Evolutionary conservation across 768 basidiomycete genomes (phyloP), one percentile per base, ranked within the genome.

Genomic region (Hydnomerulius pinastri): DNA sequence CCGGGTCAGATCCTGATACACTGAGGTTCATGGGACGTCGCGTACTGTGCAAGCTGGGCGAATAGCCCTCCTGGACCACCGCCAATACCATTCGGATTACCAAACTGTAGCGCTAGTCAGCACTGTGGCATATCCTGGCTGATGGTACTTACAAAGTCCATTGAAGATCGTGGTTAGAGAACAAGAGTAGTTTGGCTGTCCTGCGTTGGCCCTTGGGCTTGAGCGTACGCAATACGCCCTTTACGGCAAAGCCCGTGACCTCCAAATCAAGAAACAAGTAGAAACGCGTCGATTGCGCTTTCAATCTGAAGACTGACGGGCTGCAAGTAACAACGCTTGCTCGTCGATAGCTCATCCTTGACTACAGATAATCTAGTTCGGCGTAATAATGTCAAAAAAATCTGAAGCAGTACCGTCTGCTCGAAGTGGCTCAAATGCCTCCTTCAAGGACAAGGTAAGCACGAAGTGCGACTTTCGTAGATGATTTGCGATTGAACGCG

Each of bases 361-460:
- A 45, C 45, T 28, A 33, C 30, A 24, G 54, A 58, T 58, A n/a
- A 24, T 48, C 41, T 51, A 47, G 41, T 29, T 6, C 24, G 49
- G 7, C 38, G 46, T 24, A 39, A 46, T 18, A 56, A 73, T 71
- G 70, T 50, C 68, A 5, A 47, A 70, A 39, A 70, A 66, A 57
- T 2, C 46, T 41, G 44, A 42, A 58, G 67, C 58, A 63, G 73
- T 43, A 65, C 67, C 45, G 18, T 46, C 64, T 2, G 1, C 44
- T 40, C 54, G 58, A 9, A 76, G 77, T 33, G 85, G 85, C 43
- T 71, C 86, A 24, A 89, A 87, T 79, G 79, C 85, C 30, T 77
- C 87, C 3, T 93, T 93, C 71, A 90, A 92, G 70, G 91, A 93
- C 76, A 93, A 88, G 80, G 91, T 84, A 57, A 32, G 62, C 24